phyloP scores from a whole-genome alignment of 345 rosid genomes.

The Pistacia vera region DNA sequence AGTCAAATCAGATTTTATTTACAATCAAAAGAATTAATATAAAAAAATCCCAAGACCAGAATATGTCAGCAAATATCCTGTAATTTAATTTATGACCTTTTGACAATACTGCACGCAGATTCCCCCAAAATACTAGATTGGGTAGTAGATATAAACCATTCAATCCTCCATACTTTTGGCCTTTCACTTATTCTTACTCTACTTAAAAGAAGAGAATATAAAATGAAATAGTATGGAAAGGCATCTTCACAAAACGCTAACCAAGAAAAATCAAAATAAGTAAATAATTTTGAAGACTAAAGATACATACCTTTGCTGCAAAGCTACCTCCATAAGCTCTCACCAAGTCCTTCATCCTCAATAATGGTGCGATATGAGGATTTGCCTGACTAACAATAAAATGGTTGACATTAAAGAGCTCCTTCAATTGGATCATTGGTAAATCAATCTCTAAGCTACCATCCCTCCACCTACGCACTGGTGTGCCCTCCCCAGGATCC shows the following conservation, averaged over 20 bases:
- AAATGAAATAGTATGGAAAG: no score
- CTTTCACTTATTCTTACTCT: neutral
- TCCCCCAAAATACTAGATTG: neutral
- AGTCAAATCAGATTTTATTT: neutral
- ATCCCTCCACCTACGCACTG: constrained; percentile 93
- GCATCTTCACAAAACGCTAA: neutral
- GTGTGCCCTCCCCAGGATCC: constrained; percentile 70
- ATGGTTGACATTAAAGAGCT: constrained; percentile 94
- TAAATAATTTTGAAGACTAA: neutral
- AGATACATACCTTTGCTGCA: constrained; percentile 83
- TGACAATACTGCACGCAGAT: neutral
- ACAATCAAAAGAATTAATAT: neutral
- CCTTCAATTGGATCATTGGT: constrained; percentile 98
- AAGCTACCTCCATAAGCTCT: constrained; percentile 94
- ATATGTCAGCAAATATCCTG: neutral
- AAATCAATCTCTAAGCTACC: constrained; percentile 98
- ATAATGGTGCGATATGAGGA: constrained; percentile 88
- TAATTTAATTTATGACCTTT: neutral
- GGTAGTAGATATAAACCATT: neutral
- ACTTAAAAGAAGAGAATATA: neutral
- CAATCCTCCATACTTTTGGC: neutral
- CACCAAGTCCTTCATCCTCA: constrained; percentile 76
- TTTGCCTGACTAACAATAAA: constrained; percentile 98
- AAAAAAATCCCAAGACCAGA: neutral
- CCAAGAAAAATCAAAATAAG: neutral